phyloP scores from a whole-genome alignment of 495 filamentous ascomycete genomes.

The Extremus antarcticus region DNA sequence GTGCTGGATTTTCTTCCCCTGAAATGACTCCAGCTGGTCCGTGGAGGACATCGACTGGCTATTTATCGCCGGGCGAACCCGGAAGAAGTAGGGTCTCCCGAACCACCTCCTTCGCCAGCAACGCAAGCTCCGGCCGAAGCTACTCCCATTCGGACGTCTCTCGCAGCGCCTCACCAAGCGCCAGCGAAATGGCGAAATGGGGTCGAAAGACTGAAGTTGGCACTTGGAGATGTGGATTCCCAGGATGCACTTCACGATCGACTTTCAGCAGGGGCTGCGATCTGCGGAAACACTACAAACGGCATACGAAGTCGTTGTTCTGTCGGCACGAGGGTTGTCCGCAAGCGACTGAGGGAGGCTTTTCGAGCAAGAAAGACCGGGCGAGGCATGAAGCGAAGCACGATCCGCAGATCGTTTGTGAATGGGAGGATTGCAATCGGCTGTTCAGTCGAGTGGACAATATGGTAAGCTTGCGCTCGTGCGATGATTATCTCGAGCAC shows the following conservation, averaged over 20 bases:
- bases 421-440: slow-evolving; percentile 46
- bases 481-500: no score
- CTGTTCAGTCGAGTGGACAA: slow-evolving; percentile 56
- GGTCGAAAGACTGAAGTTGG: slow-evolving; percentile 28
- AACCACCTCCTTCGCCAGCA: slow-evolving; percentile 6
- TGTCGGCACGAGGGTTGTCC: slow-evolving; percentile 52
- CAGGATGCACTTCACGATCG: slow-evolving; percentile 45
- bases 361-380: slow-evolving; percentile 55
- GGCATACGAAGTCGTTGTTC: slow-evolving; percentile 52
- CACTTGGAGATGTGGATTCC: slow-evolving; percentile 48
- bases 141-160: slow-evolving; percentile 7
- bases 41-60: background rate
- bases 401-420: slow-evolving; percentile 47
- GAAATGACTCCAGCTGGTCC: slow-evolving; percentile 1
- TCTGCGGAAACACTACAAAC: slow-evolving; percentile 53
- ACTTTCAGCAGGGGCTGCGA: slow-evolving; percentile 51
- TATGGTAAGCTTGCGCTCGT: slow-evolving; percentile 43
- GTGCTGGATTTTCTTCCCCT: background rate
- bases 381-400: slow-evolving; percentile 53
- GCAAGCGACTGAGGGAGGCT: slow-evolving; percentile 44
- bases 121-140: slow-evolving; percentile 9
- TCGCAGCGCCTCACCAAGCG: slow-evolving; percentile 10
- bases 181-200: slow-evolving; percentile 14
- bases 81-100: slow-evolving; percentile 1
- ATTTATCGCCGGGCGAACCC: slow-evolving; percentile 11